These are phyloP conservation scores for Aaosphaeria pasadenensis DNA, from an alignment of 2,329 filamentous ascomycete genomes.

Conservation along the genomic window DNA sequence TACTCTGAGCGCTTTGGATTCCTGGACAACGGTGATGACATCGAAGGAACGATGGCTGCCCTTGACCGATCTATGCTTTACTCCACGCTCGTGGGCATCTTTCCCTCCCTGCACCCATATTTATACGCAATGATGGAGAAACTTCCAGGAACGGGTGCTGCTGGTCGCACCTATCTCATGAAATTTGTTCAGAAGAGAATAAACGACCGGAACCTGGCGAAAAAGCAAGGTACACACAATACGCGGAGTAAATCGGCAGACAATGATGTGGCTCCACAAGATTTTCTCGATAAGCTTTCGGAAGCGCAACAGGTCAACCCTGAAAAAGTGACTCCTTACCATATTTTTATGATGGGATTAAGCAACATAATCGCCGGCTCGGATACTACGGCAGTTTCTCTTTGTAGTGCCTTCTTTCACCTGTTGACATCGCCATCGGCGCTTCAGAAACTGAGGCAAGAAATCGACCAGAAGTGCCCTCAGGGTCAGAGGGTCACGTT, in stretches of 20 bases:
- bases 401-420: constrained; percentile 14
- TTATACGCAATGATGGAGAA: constrained; percentile 18
- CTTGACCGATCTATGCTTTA: constrained; percentile 16
- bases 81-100: constrained; percentile 23
- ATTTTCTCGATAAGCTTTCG: constrained; percentile 21
- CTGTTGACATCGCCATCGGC: constrained; percentile 10
- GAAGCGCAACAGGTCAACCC: constrained; percentile 7
- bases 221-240: neutral
- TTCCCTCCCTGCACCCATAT: constrained; percentile 8
- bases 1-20: constrained; percentile 39
- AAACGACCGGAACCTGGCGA: neutral
- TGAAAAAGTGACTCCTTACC: constrained; percentile 4
- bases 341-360: constrained; percentile 24
- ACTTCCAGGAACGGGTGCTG: constrained; percentile 15
- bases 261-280: constrained; percentile 6
- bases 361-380: constrained; percentile 36
- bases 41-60: constrained; percentile 14
- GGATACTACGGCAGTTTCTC: constrained; percentile 41
- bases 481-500: constrained; percentile 7
- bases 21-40: constrained; percentile 33
- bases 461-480: constrained; percentile 9
- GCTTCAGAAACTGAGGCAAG: constrained; percentile 11
- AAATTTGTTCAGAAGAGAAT: constrained; percentile 7
- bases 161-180: constrained; percentile 20
- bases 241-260: neutral